phyloP scores from a whole-genome alignment of 306 rosid species.

The Dryas drummondii region DNA sequence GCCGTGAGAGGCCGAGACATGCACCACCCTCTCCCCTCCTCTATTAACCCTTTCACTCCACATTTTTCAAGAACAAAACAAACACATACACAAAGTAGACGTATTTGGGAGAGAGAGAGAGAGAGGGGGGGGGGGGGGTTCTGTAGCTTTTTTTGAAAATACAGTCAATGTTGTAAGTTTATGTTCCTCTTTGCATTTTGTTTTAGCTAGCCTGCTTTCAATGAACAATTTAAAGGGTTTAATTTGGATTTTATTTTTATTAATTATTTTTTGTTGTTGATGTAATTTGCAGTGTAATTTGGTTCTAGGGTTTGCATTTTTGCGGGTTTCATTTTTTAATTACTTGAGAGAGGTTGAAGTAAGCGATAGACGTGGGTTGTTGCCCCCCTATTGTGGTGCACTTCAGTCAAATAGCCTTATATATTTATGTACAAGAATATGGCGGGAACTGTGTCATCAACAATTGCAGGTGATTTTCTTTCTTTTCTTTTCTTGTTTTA shows the following conservation, averaged over 20 bases:
- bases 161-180: not conserved
- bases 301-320: slow-evolving; percentile 1
- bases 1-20: slow-evolving; percentile 42
- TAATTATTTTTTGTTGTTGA: not conserved
- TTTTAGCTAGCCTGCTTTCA: not conserved
- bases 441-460: slow-evolving; percentile 51
- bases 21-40: slow-evolving; percentile 26
- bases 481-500: not conserved
- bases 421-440: slow-evolving; percentile 50
- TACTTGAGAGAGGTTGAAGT: slow-evolving; percentile 32
- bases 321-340: not conserved
- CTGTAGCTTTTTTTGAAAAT: not conserved
- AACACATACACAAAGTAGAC: not conserved
- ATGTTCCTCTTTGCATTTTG: not conserved
- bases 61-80: slow-evolving; percentile 38
- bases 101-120: no score
- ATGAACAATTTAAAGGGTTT: not conserved
- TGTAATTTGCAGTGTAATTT: slow-evolving; percentile 5
- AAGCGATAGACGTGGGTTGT: slow-evolving; percentile 58
- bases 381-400: slow-evolving; percentile 80
- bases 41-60: not conserved
- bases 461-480: slow-evolving; percentile 32
- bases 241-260: not conserved
- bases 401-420: slow-evolving; percentile 60
- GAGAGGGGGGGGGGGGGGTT: not conserved